These are phyloP conservation scores for Colletotrichum sp. DNA, from an alignment of 2,329 filamentous ascomycete genomes.

Conservation along the genomic window DNA sequence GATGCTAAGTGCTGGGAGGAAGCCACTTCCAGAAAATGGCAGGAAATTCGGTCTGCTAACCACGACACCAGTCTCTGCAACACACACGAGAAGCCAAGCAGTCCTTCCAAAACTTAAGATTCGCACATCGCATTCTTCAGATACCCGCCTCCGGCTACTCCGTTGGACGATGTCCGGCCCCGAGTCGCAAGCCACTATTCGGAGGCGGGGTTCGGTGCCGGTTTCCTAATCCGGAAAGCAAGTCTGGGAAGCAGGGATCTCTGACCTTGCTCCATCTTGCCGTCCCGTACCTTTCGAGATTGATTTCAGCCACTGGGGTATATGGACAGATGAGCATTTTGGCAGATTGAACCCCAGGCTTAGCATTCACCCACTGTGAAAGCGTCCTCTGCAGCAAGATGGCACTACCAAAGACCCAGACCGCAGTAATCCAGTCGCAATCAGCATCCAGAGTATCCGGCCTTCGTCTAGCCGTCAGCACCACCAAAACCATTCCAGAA, in stretches of 20 bases:
- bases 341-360: fast-evolving
- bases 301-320: not conserved
- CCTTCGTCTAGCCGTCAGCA: not conserved
- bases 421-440: not conserved
- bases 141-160: not conserved
- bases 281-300: not conserved
- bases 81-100: not conserved
- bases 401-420: not conserved
- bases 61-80: not conserved
- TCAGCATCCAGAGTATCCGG: not conserved
- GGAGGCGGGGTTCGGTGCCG: not conserved
- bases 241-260: not conserved
- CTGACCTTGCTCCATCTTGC: not conserved
- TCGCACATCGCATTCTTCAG: not conserved
- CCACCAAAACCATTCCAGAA: not conserved
- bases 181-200: not conserved
- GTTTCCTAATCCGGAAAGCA: not conserved
- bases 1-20: not conserved
- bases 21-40: not conserved
- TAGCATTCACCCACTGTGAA: not conserved
- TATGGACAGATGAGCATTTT: not conserved
- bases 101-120: not conserved
- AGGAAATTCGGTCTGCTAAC: not conserved
- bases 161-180: not conserved
- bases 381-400: not conserved